These are phyloP conservation scores for Debaryomyces tyrocola DNA, from an alignment of 805 yeast species.

Conservation along the genomic window DNA sequence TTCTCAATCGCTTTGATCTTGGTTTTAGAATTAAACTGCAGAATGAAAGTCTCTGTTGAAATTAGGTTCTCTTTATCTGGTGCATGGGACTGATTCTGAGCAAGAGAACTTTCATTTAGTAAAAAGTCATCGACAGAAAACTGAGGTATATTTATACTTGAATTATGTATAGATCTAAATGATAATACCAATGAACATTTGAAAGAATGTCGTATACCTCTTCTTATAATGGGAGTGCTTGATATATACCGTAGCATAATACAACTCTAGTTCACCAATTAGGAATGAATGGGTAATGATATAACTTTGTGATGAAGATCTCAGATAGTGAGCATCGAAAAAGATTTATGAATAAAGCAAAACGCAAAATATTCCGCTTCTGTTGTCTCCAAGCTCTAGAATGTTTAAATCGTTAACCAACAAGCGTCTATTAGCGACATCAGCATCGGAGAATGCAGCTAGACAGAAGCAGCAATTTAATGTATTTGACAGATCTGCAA, in stretches of 20 bases:
- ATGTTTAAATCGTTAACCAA: conserved; percentile 5
- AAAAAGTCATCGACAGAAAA: neutral
- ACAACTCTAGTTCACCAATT: neutral
- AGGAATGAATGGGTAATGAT: neutral
- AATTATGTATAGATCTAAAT: too few species aligned
- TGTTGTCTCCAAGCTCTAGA: neutral
- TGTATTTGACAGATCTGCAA: conserved; percentile 62
- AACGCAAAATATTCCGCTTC: neutral
- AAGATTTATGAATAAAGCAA: neutral
- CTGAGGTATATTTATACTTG: neutral
- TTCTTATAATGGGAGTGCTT: neutral
- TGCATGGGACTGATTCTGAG: neutral
- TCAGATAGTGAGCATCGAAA: neutral
- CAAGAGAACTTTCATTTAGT: neutral
- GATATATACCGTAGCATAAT: neutral
- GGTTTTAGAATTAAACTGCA: neutral
- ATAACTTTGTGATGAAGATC: neutral
- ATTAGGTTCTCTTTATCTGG: neutral
- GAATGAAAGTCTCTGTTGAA: neutral
- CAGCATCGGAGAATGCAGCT: conserved; percentile 17
- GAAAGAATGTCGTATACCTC: neutral
- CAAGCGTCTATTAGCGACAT: conserved; percentile 25
- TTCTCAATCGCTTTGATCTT: neutral
- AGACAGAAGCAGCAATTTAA: conserved; percentile 22
- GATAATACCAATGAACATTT: too few species aligned